Evolutionary conservation across 257 asterid genomes (phyloP).

Genomic region (Capsicum rhomboideum): DNA sequence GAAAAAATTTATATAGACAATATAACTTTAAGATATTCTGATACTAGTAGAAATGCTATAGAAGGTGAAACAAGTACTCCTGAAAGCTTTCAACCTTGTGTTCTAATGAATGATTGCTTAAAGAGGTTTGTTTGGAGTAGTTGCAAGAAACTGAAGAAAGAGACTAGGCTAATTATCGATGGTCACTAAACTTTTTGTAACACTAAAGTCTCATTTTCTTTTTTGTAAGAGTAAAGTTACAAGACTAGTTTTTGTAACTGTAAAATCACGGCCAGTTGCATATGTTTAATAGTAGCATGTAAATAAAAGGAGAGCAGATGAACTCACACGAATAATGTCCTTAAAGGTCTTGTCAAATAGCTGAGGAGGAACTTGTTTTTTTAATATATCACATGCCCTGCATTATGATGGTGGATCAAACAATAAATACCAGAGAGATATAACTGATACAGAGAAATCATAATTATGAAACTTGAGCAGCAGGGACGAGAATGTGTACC

Average conservation of each 20-base stretch:
- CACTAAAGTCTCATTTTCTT: not conserved
- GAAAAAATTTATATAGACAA: not conserved
- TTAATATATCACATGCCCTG: not conserved
- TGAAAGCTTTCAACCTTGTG: too few species aligned
- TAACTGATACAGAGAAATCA: not conserved
- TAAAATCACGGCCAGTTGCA: too few species aligned
- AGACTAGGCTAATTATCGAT: not conserved
- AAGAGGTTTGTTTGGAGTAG: too few species aligned
- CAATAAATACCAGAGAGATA: not conserved
- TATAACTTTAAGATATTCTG: not conserved
- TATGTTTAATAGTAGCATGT: too few species aligned
- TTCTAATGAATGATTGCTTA: too few species aligned
- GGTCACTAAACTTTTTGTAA: not conserved
- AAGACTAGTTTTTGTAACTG: not conserved
- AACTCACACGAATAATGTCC: not conserved
- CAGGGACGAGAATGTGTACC: not conserved
- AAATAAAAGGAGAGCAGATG: not conserved
- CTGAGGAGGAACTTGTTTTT: not conserved
- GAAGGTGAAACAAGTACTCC: not conserved
- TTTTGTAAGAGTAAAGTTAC: not conserved
- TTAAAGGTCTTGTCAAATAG: not conserved
- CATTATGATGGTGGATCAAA: not conserved
- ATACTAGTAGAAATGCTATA: not conserved
- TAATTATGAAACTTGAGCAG: not conserved
- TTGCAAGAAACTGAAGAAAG: too few species aligned